These are phyloP conservation scores for Schwanniomyces occidentalis DNA, from an alignment of 805 yeast genomes.

Conservation along the genomic window DNA sequence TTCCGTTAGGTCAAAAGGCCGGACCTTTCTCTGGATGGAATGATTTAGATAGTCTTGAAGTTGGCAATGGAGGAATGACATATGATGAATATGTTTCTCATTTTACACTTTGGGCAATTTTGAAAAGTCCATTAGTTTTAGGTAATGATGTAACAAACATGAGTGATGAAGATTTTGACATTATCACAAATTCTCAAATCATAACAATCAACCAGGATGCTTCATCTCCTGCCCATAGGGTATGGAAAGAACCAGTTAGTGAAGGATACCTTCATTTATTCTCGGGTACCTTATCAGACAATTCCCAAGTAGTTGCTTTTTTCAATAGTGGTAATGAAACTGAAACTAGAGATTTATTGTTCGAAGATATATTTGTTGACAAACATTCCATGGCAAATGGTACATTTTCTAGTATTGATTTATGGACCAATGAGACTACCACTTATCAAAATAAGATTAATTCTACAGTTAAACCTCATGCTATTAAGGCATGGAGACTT, in stretches of 20 bases:
- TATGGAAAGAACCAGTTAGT: conserved; percentile 7
- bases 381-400: neutral
- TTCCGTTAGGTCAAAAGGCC: conserved; percentile 24
- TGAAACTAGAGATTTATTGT: conserved; percentile 1
- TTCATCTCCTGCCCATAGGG: conserved; percentile 8
- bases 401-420: conserved; percentile 3
- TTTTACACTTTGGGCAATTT: conserved; percentile 29
- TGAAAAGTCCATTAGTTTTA: conserved; percentile 27
- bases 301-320: conserved; percentile 5
- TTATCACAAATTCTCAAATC: conserved; percentile 12
- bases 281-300: conserved; percentile 2
- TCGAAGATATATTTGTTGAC: conserved; percentile 8
- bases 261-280: conserved; percentile 8
- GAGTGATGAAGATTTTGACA: conserved; percentile 16
- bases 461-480: conserved; percentile 4
- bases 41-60: conserved; percentile 29
- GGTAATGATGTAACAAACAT: conserved; percentile 24
- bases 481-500: conserved; percentile 6
- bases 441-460: conserved; percentile 1
- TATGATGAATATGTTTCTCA: conserved; percentile 28
- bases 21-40: conserved; percentile 19
- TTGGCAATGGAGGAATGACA: conserved; percentile 27
- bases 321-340: conserved; percentile 8
- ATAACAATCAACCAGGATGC: conserved; percentile 25
- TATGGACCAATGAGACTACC: conserved; percentile 10